These are phyloP conservation scores for Thelonectria rubi DNA, from an alignment of 2,329 filamentous ascomycete species.

Conservation along the genomic window DNA sequence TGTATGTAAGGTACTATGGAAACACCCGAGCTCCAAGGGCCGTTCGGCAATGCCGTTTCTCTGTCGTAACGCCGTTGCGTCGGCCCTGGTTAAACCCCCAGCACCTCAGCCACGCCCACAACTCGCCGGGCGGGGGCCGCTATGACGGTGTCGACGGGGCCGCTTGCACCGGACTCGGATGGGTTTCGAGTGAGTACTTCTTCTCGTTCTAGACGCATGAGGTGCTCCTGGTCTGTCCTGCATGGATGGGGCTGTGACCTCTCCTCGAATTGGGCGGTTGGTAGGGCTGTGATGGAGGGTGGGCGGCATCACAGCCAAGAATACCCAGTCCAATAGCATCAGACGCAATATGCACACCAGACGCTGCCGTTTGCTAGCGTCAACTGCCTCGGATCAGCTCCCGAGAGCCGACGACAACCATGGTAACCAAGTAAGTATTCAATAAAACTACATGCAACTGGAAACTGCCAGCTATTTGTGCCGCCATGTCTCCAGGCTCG, in stretches of 20 bases:
- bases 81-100: conserved; percentile 11
- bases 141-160: conserved; percentile 17
- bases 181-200: too few species aligned
- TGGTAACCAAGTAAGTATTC: neutral
- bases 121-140: conserved; percentile 13
- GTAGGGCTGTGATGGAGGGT: conserved; percentile 23
- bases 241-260: conserved; percentile 6
- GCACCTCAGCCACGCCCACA: conserved; percentile 9
- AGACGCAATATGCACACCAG: neutral
- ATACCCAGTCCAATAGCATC: conserved; percentile 5
- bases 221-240: neutral
- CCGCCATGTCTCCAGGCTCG: neutral
- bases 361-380: neutral
- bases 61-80: conserved; percentile 24
- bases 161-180: too few species aligned
- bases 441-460: neutral
- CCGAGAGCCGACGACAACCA: neutral
- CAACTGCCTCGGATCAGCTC: neutral
- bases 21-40: neutral
- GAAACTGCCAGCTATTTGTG: neutral
- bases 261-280: conserved; percentile 7
- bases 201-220: too few species aligned
- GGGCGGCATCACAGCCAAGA: neutral
- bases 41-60: conserved; percentile 14
- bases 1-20: too few species aligned